A percentile compares a stretch with the other conserved stretches of the same genome.
phyloP scores from a whole-genome alignment of 2,329 filamentous ascomycete genomes.

The Cryoendolithus antarcticus region DNA sequence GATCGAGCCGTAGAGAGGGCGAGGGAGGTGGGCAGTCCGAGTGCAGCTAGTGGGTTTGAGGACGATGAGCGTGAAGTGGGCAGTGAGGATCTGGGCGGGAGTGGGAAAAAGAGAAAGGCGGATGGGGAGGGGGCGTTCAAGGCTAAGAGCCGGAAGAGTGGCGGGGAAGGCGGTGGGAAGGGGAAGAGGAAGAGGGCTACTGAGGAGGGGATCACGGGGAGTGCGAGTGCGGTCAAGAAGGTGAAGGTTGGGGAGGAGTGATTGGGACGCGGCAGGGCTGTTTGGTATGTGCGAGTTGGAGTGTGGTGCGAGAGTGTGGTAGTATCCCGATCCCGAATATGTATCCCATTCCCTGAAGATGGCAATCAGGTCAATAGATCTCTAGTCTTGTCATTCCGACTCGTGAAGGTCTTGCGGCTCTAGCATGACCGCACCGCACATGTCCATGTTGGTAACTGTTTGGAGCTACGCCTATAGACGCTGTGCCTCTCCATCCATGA shows the following conservation, averaged over 20 bases:
- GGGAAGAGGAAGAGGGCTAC: slow-evolving; percentile 29
- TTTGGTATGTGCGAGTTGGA: no score
- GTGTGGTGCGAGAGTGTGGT: no score
- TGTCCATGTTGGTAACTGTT: no score
- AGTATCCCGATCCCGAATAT: no score
- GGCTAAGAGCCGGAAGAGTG: slow-evolving; percentile 25
- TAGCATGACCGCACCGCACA: no score
- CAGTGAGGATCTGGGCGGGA: slow-evolving; percentile 22
- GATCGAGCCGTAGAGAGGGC: slow-evolving; percentile 23
- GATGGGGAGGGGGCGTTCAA: slow-evolving; percentile 35
- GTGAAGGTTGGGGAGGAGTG: slow-evolving; percentile 9
- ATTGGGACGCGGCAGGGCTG: no score
- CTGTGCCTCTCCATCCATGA: no score
- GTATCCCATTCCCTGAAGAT: no score
- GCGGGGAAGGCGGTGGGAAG: slow-evolving; percentile 32
- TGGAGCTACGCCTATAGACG: no score
- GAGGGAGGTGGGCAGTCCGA: slow-evolving; percentile 21
- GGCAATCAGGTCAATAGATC: no score
- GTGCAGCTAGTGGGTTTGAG: slow-evolving; percentile 21
- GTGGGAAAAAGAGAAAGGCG: slow-evolving; percentile 21
- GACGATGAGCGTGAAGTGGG: slow-evolving; percentile 26
- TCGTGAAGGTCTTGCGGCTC: no score
- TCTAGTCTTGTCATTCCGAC: no score
- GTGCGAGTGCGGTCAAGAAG: slow-evolving; percentile 9
- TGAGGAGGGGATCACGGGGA: slow-evolving; percentile 1